Percentiles rank a stretch among this genome's conserved stretches.
Conservation (phyloP, 306 rosid species). For the Acacia crassicarpa region DNA sequence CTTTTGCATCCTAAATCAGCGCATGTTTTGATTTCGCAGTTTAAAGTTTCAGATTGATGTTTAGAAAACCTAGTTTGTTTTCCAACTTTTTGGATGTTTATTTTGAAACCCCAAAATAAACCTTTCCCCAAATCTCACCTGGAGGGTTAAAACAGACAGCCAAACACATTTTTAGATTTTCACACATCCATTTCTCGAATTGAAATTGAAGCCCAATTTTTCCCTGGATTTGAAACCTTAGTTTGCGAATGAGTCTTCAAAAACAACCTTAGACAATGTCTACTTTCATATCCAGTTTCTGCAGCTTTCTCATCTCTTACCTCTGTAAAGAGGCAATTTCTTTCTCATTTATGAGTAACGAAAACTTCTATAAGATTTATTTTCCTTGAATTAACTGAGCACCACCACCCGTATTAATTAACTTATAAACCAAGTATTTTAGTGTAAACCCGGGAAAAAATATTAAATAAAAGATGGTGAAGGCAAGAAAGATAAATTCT, state of each 20-base stretch:
- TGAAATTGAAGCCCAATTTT: neutral
- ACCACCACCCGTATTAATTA: neutral
- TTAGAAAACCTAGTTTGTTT: neutral
- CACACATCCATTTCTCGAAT: neutral
- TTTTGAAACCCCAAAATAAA: neutral
- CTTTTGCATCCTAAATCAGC: neutral
- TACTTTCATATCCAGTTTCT: neutral
- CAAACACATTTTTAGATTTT: neutral
- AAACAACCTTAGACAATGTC: neutral
- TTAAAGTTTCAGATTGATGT: neutral
- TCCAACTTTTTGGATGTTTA: neutral
- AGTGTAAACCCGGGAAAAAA: neutral
- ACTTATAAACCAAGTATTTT: neutral
- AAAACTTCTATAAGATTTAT: neutral
- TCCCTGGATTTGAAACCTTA: neutral
- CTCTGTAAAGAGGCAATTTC: neutral
- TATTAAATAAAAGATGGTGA: neutral
- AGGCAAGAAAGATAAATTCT: neutral
- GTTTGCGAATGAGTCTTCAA: neutral
- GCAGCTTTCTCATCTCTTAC: neutral
- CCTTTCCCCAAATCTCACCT: too few relatives aligned
- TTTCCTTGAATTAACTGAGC: neutral
- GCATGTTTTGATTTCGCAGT: neutral
- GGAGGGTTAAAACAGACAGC: too few relatives aligned
- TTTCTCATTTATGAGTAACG: neutral